Evolutionary conservation across 2,329 filamentous ascomycete species (phyloP), one percentile per base, ranked within the genome.

Genomic region (Rutstroemia sydowiana): DNA sequence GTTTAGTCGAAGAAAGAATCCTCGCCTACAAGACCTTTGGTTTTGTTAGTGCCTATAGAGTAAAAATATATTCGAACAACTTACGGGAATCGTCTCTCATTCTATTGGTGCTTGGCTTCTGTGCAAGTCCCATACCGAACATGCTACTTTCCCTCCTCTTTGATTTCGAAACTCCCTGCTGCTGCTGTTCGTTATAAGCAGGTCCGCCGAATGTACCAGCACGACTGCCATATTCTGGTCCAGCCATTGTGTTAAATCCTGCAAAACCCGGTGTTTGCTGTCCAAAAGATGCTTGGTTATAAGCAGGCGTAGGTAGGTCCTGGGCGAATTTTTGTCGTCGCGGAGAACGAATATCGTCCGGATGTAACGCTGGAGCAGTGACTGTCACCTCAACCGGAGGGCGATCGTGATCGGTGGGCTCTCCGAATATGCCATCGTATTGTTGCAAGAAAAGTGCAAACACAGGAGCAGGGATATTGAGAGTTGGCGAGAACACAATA

Each of bases 401-500:
- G 23, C 79, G 71, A 64, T 82, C 76, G 51, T 84, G 82, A 47
- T 82, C 75, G 59, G 85, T 81, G 0, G 86, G 78, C 16, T 81
- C 74, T 18, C 86, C 85, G 65, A 97, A 98, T 44, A 98, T 92
- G 39, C 78, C 79, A 57, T 87, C 79, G 65, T 89, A 96, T 63
- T 97, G 91, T 58, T 93, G 91, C 53, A 98, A 76, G 68, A 98
- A 93, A 68, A 95, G 79, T 3, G 91, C 90, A 67, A 98, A 96
- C 10, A 98, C 85, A 0, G 92, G 91, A 0, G 90, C 90, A 0
- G 93, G 92, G 40, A 98, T 95, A 68, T 97, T 97, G 49, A 98
- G 77, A 0, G 93, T 97, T 0, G 93, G 93, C 14, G 93, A 95
- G 69, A 98, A 98, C 52, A 98, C 92, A 61, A 98, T 97, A 58